Evolutionary conservation across 2,329 filamentous ascomycete species (phyloP).

Genomic region (Periglandula ipomoeae): DNA sequence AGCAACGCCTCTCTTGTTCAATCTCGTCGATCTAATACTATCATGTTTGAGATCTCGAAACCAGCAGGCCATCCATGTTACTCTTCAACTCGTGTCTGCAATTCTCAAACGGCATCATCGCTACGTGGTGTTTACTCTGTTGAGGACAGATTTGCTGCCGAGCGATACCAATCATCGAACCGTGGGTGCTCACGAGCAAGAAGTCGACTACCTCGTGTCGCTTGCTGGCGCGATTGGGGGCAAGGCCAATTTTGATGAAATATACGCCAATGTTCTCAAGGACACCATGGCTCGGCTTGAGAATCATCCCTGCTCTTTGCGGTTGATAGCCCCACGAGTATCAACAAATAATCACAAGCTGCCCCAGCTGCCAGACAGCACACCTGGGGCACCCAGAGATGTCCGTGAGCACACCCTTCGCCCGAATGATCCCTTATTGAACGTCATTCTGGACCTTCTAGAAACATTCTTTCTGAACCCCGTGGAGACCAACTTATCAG

Average conservation of each 20-base stretch:
- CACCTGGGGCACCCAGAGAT: constrained; percentile 52
- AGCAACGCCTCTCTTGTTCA: constrained; percentile 79
- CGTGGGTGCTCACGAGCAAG: constrained; percentile 64
- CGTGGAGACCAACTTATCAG: constrained; percentile 79
- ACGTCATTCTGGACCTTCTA: constrained; percentile 60
- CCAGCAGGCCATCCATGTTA: constrained; percentile 81
- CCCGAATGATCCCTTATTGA: constrained; percentile 52
- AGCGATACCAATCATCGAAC: constrained; percentile 51
- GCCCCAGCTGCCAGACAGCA: constrained; percentile 44
- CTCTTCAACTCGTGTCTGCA: constrained; percentile 76
- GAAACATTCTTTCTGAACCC: constrained; percentile 81
- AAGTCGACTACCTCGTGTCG: constrained; percentile 62
- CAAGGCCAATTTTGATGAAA: constrained; percentile 60
- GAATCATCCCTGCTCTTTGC: constrained; percentile 63
- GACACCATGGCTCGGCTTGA: constrained; percentile 63
- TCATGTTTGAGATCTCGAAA: constrained; percentile 79
- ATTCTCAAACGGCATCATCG: constrained; percentile 81
- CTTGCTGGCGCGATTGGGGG: constrained; percentile 61
- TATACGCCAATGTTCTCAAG: constrained; percentile 62
- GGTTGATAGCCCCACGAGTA: constrained; percentile 54
- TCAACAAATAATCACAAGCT: constrained; percentile 47
- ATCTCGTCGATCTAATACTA: constrained; percentile 81
- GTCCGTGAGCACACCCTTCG: constrained; percentile 53
- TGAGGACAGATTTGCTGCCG: constrained; percentile 55
- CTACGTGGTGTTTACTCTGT: constrained; percentile 70